These are phyloP conservation scores for Coemansia sp. DNA, from an alignment of 192 early-diverging fungal species.

Conservation along the genomic window DNA sequence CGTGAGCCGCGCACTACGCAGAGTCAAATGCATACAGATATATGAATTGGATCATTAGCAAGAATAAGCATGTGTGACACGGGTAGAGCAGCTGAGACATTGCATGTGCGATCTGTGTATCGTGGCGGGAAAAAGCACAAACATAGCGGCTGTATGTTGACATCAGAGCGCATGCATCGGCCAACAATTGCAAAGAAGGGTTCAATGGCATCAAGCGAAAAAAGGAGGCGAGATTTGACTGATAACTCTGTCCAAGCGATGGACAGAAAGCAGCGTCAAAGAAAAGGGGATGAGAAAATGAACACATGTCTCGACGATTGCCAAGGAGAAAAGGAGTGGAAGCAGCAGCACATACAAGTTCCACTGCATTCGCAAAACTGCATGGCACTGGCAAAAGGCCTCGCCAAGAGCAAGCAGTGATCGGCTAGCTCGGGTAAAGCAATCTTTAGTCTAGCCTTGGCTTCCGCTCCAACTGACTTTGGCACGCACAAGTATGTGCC, in stretches of 20 bases:
- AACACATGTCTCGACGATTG: not conserved
- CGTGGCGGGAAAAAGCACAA: not conserved
- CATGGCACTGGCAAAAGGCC: too few species aligned
- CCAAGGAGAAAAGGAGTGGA: not conserved
- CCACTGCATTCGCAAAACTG: too few species aligned
- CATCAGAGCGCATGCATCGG: conserved; percentile 3
- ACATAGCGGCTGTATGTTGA: not conserved
- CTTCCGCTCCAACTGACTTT: not conserved
- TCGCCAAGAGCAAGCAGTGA: too few species aligned
- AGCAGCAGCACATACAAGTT: too few species aligned
- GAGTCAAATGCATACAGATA: not conserved
- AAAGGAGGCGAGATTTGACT: not conserved
- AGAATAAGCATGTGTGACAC: not conserved
- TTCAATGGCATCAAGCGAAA: not conserved
- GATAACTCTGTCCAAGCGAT: not conserved
- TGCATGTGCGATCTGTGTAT: not conserved
- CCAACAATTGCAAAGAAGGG: not conserved
- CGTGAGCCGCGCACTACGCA: conserved; percentile 86
- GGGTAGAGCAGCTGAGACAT: not conserved
- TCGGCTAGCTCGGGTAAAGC: too few species aligned
- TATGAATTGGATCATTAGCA: not conserved
- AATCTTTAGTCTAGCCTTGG: too few species aligned
- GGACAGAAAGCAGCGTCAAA: not conserved
- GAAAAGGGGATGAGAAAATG: not conserved
- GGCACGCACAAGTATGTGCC: not conserved